Conservation (phyloP, 2,329 filamentous ascomycete genomes). For the Microdochium trichocladiopsis region DNA sequence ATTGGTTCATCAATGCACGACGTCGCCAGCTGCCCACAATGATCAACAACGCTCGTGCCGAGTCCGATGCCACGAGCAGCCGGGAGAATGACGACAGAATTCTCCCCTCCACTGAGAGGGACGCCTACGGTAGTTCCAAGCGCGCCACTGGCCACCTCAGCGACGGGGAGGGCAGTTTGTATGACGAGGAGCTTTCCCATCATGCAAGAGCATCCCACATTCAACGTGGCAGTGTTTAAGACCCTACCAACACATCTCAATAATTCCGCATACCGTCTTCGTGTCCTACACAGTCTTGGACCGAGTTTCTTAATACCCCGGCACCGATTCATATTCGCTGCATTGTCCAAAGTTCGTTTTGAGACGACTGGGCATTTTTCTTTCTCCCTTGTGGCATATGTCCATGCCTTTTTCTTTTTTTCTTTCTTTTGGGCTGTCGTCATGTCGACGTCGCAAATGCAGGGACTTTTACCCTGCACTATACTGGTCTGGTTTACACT, state of each 20-base stretch:
- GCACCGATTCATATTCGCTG: too few species aligned
- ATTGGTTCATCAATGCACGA: slow-evolving; percentile 76
- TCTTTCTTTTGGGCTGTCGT: too few species aligned
- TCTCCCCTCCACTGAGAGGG: slow-evolving; percentile 27
- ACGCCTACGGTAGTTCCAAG: slow-evolving; percentile 29
- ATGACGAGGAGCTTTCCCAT: slow-evolving; percentile 6
- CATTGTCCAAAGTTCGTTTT: too few species aligned
- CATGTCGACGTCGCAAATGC: background rate
- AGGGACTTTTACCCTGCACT: background rate
- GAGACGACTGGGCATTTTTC: too few species aligned
- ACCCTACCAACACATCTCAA: background rate
- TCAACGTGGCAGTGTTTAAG: slow-evolving; percentile 39
- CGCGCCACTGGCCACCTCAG: slow-evolving; percentile 31
- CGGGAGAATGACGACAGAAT: slow-evolving; percentile 27
- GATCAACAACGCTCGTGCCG: slow-evolving; percentile 48
- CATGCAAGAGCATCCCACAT: slow-evolving; percentile 25
- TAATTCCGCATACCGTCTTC: background rate
- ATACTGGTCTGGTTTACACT: background rate
- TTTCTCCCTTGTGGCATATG: too few species aligned
- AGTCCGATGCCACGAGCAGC: slow-evolving; percentile 38
- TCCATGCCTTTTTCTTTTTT: too few species aligned
- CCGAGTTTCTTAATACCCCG: background rate
- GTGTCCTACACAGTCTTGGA: background rate
- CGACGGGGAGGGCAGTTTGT: slow-evolving; percentile 34
- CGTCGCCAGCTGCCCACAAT: slow-evolving; percentile 56